Base-by-base conservation (phyloP, 768 basidiomycete species). In the Podaxis sp. region DNA sequence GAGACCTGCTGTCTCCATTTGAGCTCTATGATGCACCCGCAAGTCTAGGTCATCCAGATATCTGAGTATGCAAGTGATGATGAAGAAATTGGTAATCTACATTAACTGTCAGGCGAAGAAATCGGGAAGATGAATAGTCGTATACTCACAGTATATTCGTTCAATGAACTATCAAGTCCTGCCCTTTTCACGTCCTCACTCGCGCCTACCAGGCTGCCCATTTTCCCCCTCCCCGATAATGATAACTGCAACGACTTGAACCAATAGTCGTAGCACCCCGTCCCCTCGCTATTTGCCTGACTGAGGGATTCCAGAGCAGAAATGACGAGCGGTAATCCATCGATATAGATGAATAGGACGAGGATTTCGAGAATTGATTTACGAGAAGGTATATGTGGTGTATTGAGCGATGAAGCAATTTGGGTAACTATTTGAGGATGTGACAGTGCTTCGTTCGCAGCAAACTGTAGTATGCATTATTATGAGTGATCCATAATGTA, bases 141-240 rank as follows among this genome's bases (percentile, higher is more conserved):
- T 28, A 12, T 59, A 78, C 89, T 68, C 68, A 96, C 95, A 71
- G 92, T 90, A 68, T 96, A 96, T 57, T 96, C 95, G 64, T 89
- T 89, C 64, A 96, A 73, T 49, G 84, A 84, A 46, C 80, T 84
- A 63, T 91, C 89, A 19, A 85, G 72, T 44, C 88, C 86, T 64
- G 82, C 78, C 63, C 84, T 87, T 73, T 83, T 84, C 60, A 96
- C 84, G 67, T 98, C 95, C 13, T 96, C 93, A 68, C 95, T 96
- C 24, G 95, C 94, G 0, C 97, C 97, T 7, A 99, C 96, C 44
- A 92, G 74, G 71, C 92, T 97, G 1, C 96, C 96, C 93, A 98
- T 95, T 73, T 88, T 90, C 1, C 96, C 96, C 61, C 95, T 80
- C 2, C 95, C 96, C 52, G 87, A 83, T 17, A 98, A 80, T 2